Conservation (phyloP, 768 basidiomycete genomes). For the Calocybe indica region DNA sequence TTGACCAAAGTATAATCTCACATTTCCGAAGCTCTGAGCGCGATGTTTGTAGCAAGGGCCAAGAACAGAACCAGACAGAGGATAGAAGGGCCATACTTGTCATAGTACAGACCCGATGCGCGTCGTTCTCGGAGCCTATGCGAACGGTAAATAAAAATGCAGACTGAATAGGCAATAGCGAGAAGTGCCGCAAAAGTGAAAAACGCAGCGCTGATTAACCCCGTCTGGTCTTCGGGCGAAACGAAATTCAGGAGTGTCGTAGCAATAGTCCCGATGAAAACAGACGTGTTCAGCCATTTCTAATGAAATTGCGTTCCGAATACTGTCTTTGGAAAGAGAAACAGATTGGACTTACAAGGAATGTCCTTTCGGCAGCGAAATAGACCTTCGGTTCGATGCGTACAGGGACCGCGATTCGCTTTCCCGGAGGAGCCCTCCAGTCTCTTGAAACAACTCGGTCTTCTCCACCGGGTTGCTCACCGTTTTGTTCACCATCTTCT, state of each 20-base stretch:
- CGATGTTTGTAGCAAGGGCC: slow-evolving; percentile 73
- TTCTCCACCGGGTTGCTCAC: slow-evolving; percentile 23
- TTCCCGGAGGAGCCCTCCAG: slow-evolving; percentile 79
- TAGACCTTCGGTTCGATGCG: slow-evolving; percentile 97
- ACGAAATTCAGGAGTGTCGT: slow-evolving; percentile 88
- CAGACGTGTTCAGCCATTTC: slow-evolving; percentile 88
- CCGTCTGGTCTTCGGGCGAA: slow-evolving; percentile 61
- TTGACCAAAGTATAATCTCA: slow-evolving; percentile 1
- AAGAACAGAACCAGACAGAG: slow-evolving; percentile 64
- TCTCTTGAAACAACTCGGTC: slow-evolving; percentile 58
- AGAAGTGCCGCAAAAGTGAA: slow-evolving; percentile 90
- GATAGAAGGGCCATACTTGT: slow-evolving; percentile 80
- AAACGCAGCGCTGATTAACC: slow-evolving; percentile 79
- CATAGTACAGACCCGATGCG: slow-evolving; percentile 83
- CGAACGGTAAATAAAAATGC: slow-evolving; percentile 76
- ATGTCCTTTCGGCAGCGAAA: slow-evolving; percentile 93
- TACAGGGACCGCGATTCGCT: slow-evolving; percentile 90
- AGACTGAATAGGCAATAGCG: slow-evolving; percentile 81
- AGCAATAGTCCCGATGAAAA: slow-evolving; percentile 85
- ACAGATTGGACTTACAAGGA: slow-evolving; percentile 59
- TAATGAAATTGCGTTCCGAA: slow-evolving; percentile 21
- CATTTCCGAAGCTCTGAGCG: slow-evolving; percentile 58
- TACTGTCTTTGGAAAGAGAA: slow-evolving; percentile 1
- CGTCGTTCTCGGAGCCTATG: slow-evolving; percentile 59
- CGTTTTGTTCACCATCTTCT: slow-evolving; percentile 30